A percentile compares a stretch with the other conserved stretches of the same genome.
These are phyloP conservation scores for Lactarius akahatsu DNA, from an alignment of 768 basidiomycete genomes.

Conservation along the genomic window DNA sequence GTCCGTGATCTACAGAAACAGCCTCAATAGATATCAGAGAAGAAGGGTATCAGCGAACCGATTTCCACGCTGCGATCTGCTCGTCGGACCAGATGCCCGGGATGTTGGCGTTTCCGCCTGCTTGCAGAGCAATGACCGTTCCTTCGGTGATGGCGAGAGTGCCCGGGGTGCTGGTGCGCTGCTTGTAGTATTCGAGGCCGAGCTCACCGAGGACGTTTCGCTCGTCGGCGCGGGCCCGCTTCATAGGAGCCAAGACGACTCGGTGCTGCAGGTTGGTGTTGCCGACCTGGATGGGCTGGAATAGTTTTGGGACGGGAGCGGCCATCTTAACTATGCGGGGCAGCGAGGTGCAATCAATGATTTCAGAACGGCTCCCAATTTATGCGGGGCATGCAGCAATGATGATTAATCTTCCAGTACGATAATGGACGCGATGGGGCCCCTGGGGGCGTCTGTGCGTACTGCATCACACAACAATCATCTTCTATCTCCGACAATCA, in stretches of 20 bases:
- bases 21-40: neutral
- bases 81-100: slow-evolving; percentile 51
- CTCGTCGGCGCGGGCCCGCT: slow-evolving; percentile 42
- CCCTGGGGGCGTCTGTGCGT: too few relatives aligned
- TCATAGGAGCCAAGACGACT: slow-evolving; percentile 55
- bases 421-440: too few relatives aligned
- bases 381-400: too few relatives aligned
- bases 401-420: too few relatives aligned
- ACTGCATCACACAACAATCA: too few relatives aligned
- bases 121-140: slow-evolving; percentile 49
- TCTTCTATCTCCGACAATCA: too few relatives aligned
- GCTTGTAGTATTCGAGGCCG: slow-evolving; percentile 46
- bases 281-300: slow-evolving; percentile 49
- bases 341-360: too few relatives aligned
- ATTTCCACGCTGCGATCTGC: slow-evolving; percentile 56
- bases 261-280: slow-evolving; percentile 45
- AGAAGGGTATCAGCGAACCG: slow-evolving; percentile 35
- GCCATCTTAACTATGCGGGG: too few relatives aligned
- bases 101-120: slow-evolving; percentile 43
- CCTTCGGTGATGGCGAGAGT: slow-evolving; percentile 60
- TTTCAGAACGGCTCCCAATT: too few relatives aligned
- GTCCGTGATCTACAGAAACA: slow-evolving; percentile 30
- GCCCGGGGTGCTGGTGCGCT: slow-evolving; percentile 48
- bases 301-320: slow-evolving; percentile 35
- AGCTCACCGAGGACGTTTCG: slow-evolving; percentile 40